Conservation (phyloP, 306 rosid species). For the Rubus parviflorus region DNA sequence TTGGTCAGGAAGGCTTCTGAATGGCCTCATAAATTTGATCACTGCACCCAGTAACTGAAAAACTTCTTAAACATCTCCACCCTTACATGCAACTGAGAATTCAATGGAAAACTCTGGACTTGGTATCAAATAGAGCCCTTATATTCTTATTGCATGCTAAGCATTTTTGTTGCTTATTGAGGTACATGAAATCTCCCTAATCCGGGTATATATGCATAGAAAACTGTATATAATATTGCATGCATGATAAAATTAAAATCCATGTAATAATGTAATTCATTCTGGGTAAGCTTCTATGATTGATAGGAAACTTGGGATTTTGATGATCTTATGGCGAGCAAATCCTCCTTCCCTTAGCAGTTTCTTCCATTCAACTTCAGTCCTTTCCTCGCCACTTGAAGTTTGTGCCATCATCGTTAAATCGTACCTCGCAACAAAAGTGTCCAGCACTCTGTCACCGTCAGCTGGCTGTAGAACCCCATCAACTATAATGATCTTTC, state of each 20-base stretch:
- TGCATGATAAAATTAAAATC: no score
- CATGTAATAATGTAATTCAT: not conserved
- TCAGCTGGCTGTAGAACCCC: slow-evolving; percentile 34
- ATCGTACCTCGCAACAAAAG: slow-evolving; percentile 42
- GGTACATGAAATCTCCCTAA: not conserved
- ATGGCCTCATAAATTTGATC: not conserved
- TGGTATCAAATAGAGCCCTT: not conserved
- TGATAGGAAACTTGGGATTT: slow-evolving; percentile 34
- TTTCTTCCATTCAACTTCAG: slow-evolving; percentile 53
- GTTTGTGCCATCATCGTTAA: slow-evolving; percentile 38
- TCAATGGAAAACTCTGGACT: not conserved
- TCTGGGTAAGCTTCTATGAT: slow-evolving; percentile 12
- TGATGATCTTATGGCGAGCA: slow-evolving; percentile 46
- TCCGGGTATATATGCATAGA: not conserved
- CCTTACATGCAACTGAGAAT: not conserved
- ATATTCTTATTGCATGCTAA: not conserved
- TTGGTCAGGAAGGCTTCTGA: not conserved
- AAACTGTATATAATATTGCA: no score
- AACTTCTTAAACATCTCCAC: no score
- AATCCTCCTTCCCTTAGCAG: slow-evolving; percentile 49
- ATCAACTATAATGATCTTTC: slow-evolving; percentile 56
- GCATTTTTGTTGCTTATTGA: not conserved
- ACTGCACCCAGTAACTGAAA: not conserved
- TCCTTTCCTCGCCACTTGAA: slow-evolving; percentile 41
- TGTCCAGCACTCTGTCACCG: slow-evolving; percentile 15